A percentile compares a stretch with the other conserved stretches of the same genome.
These are phyloP conservation scores for Cutaneotrichosporon sp. DNA, from an alignment of 1,284 basidiomycete genomes.

Conservation along the genomic window DNA sequence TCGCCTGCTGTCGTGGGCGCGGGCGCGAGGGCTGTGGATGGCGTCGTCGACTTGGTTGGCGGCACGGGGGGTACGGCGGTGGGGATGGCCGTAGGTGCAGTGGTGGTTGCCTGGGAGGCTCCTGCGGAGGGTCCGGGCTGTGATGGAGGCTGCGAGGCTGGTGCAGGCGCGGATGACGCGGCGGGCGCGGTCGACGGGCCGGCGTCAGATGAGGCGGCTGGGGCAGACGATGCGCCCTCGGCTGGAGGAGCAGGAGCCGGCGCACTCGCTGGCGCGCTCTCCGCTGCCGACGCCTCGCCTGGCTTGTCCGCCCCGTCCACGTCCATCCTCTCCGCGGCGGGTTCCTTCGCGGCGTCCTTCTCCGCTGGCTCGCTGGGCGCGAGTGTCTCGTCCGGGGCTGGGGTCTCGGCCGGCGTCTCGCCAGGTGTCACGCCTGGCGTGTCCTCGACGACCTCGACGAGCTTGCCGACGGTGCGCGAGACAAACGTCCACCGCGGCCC, in stretches of 20 bases:
- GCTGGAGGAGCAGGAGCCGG: not conserved
- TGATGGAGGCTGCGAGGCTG: not conserved
- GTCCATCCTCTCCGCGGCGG: not conserved
- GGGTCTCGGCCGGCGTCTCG: slow-evolving; percentile 5
- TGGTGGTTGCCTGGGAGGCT: too few species aligned
- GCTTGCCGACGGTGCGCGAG: slow-evolving; percentile 50
- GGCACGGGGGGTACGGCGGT: not conserved
- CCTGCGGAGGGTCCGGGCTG: not conserved
- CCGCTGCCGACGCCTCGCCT: not conserved
- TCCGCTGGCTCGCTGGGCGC: too few species aligned
- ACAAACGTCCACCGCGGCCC: slow-evolving; percentile 57
- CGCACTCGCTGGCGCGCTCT: not conserved
- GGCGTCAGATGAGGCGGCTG: too few species aligned
- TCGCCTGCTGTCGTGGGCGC: not conserved
- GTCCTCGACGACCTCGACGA: slow-evolving; percentile 40
- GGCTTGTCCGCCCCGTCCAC: not conserved
- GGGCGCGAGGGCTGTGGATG: not conserved
- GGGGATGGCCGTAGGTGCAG: not conserved
- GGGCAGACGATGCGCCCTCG: not conserved
- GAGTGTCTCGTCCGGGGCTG: not conserved
- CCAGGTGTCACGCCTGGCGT: not conserved
- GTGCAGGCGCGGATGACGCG: not conserved
- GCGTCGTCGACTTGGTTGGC: not conserved
- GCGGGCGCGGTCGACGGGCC: not conserved
- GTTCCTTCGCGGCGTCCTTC: not conserved